A percentile compares a stretch with the other conserved stretches of the same genome.
These are phyloP conservation scores for Cenchrus fungigraminus DNA, from an alignment of 176 grass and related monocot species.

Conservation along the genomic window DNA sequence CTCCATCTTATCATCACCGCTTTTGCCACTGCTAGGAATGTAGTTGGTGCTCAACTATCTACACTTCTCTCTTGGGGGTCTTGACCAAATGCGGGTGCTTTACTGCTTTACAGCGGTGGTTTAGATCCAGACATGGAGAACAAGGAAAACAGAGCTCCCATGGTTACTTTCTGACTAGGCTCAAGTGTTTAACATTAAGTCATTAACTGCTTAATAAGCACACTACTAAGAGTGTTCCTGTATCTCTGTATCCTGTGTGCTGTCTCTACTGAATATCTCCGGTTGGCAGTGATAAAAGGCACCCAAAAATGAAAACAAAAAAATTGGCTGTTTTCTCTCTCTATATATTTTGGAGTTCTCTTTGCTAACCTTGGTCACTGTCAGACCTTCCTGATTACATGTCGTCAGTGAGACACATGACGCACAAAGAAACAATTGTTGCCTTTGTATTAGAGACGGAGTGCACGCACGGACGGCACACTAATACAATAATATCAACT, in stretches of 20 bases:
- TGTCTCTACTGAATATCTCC: not conserved
- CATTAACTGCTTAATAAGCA: not conserved
- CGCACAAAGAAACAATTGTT: conserved; percentile 30
- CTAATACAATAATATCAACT: not conserved
- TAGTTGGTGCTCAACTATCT: conserved; percentile 38
- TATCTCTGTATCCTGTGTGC: no score
- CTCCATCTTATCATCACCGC: conserved; percentile 45
- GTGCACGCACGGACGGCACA: not conserved
- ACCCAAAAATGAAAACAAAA: not conserved
- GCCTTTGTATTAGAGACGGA: conserved; percentile 2
- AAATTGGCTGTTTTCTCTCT: not conserved
- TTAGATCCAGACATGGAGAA: conserved; percentile 28
- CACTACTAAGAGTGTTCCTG: not conserved
- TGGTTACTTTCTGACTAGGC: conserved; percentile 11
- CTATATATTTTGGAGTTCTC: not conserved
- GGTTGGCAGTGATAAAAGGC: not conserved
- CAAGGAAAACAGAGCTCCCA: not conserved
- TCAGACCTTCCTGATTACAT: not conserved
- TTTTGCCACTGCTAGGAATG: conserved; percentile 39
- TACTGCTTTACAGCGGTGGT: conserved; percentile 37
- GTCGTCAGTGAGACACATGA: conserved; percentile 10
- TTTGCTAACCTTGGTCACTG: no score
- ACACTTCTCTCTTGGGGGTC: conserved; percentile 11
- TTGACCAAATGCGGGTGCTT: conserved; percentile 51
- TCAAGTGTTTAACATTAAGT: not conserved